Evolutionary conservation across 768 basidiomycete species (phyloP), one percentile per base, ranked within the genome.

Genomic region (Termitomyces sp.): DNA sequence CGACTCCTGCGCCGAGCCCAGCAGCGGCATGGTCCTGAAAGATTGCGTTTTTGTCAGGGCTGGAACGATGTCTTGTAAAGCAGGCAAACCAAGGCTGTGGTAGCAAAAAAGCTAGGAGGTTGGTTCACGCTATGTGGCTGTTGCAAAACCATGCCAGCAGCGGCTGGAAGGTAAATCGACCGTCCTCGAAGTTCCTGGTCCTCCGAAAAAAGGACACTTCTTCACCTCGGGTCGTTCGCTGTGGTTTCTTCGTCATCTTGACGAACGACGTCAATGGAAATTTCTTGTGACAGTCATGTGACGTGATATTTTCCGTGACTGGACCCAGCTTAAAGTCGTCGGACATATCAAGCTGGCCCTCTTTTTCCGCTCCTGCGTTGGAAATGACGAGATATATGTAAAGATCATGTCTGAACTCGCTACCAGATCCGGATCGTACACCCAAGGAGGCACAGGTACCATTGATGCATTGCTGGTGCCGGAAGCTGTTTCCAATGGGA

Each of bases 21-120:
- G 94, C 93, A 55, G 86, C 85, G 35, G 96, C 95, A 86, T 98
- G 95, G 73, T 98, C 97, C 93, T 96, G 6, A 13, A 50, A 65
- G 14, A 40, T 6, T 58, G 20, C 43, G 9, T 43, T 32, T 20
- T 40, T 20, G 38, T 58, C 50, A 55, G 54, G 33, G 38, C 12
- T 5, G 5, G 7, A 18, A 43, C 32, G 18, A 44, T 32, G 10
- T 4, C 9, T 44, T 28, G 28, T 8, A 28, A 30, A 30, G 28
- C 43, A 32, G 30, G 67, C 75, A 59, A 62, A 81, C 81, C 68
- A 82, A 67, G 51, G 81, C 79, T 60, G 79, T 75, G 14, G 79
- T 77, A 38, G 80, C 72, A 61, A 82, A 80, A 69, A 80, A 82
- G 68, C 81, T 82, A 51, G 80, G 70, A 52, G 77, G 79, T 68